Evolutionary conservation across 2,329 filamentous ascomycete species (phyloP).

Genomic region (Leptographium radiaticola): DNA sequence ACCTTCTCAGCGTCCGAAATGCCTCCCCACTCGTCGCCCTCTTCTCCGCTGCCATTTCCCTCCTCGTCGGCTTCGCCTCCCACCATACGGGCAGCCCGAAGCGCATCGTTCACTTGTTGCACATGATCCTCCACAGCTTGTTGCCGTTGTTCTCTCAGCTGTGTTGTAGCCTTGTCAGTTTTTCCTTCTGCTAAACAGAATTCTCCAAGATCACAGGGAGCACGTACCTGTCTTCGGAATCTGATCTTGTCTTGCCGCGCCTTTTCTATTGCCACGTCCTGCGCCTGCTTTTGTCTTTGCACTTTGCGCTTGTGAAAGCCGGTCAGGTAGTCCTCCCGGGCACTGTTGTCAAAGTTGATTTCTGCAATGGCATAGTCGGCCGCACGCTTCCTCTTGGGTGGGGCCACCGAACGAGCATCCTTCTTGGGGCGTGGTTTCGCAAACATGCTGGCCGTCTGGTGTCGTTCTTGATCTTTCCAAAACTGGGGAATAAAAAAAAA

Average conservation of each 20-base stretch:
- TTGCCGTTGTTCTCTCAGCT: slow-evolving; percentile 77
- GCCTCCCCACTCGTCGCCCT: slow-evolving; percentile 47
- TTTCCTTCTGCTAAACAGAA: too few species aligned
- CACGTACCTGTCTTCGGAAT: slow-evolving; percentile 53
- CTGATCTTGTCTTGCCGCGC: slow-evolving; percentile 65
- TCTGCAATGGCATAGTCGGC: slow-evolving; percentile 52
- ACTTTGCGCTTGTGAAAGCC: slow-evolving; percentile 95
- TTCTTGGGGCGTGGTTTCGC: slow-evolving; percentile 47
- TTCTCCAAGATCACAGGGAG: not conserved
- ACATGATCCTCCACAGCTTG: slow-evolving; percentile 74
- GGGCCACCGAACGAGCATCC: slow-evolving; percentile 31
- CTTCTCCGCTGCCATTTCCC: slow-evolving; percentile 27
- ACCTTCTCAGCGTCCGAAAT: slow-evolving; percentile 34
- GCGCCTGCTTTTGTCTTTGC: slow-evolving; percentile 70
- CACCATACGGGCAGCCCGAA: slow-evolving; percentile 47
- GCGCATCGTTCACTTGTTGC: slow-evolving; percentile 55
- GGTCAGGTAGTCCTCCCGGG: slow-evolving; percentile 77
- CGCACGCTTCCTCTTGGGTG: slow-evolving; percentile 53
- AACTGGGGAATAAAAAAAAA: not conserved
- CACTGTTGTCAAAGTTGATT: slow-evolving; percentile 69
- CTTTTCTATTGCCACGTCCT: slow-evolving; percentile 65
- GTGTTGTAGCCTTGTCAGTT: not conserved
- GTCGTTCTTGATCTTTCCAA: not conserved
- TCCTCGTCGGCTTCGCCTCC: slow-evolving; percentile 28
- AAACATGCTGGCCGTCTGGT: slow-evolving; percentile 21